phyloP scores from a whole-genome alignment of 345 rosid genomes.

The Citrus glauca region DNA sequence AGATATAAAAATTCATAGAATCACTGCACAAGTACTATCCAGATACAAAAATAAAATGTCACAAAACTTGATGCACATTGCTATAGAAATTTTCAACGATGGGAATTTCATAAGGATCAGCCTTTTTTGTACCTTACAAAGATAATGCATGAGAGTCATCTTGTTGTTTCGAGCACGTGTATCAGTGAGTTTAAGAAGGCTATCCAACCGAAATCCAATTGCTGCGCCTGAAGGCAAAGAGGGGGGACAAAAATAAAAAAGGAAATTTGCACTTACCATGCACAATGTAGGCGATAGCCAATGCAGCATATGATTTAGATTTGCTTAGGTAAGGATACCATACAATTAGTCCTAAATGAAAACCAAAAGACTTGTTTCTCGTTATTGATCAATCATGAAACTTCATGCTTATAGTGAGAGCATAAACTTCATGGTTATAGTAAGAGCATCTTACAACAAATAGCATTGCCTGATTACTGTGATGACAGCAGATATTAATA shows the following conservation, averaged over 20 bases:
- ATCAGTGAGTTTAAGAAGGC: constrained; percentile 91
- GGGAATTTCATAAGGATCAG: background rate
- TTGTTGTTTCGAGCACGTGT: constrained; percentile 82
- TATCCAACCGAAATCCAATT: constrained; percentile 86
- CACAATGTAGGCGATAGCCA: background rate
- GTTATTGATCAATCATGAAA: background rate
- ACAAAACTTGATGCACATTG: background rate
- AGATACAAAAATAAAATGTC: background rate
- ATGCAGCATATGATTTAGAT: background rate
- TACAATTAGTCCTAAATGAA: background rate
- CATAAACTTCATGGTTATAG: background rate
- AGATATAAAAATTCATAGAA: background rate
- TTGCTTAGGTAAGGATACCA: background rate
- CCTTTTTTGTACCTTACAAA: constrained; percentile 69
- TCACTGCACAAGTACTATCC: background rate
- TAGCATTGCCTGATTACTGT: background rate
- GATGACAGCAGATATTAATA: background rate
- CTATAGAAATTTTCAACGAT: background rate
- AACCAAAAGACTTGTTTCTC: background rate
- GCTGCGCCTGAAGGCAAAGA: constrained; percentile 60
- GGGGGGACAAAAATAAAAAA: background rate
- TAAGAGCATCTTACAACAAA: background rate
- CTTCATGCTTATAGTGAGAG: background rate
- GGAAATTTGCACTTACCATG: background rate
- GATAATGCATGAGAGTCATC: constrained; percentile 97